phyloP scores from a whole-genome alignment of 2,329 filamentous ascomycete species.

The Cordyceps pruinosa region DNA sequence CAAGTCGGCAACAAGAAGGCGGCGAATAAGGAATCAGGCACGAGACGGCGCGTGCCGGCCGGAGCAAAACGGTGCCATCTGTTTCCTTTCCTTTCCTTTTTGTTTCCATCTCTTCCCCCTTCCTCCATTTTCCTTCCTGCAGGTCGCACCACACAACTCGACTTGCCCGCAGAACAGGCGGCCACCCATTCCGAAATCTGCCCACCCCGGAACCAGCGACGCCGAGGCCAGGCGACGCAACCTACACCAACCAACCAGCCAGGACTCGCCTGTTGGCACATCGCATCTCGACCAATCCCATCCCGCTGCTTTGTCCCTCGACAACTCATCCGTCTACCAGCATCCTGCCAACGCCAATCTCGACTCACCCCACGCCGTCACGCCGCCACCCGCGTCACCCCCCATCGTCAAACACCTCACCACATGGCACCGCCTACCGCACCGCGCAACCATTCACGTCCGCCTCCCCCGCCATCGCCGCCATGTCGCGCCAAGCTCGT shows the following conservation, averaged over 20 bases:
- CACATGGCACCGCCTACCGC: not conserved
- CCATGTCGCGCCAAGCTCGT: slow-evolving; percentile 11
- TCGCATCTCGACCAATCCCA: too few species aligned
- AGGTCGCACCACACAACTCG: too few species aligned
- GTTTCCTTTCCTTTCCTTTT: not conserved
- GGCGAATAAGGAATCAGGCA: not conserved
- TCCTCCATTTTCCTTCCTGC: not conserved
- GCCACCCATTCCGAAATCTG: not conserved
- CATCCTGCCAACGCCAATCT: too few species aligned
- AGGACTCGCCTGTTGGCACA: too few species aligned
- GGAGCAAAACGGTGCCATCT: not conserved
- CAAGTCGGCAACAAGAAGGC: too few species aligned
- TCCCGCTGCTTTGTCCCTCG: too few species aligned
- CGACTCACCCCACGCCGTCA: too few species aligned
- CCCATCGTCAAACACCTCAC: not conserved
- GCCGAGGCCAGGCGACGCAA: too few species aligned
- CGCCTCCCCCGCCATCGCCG: not conserved
- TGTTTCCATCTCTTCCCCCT: not conserved
- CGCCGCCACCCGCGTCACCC: not conserved
- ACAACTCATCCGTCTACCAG: too few species aligned
- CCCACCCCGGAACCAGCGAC: too few species aligned
- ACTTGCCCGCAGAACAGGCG: too few species aligned
- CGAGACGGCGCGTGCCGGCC: not conserved
- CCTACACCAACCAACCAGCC: too few species aligned
- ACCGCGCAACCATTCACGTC: not conserved